Evolutionary conservation across 164 flowering plant species (phyloP), one percentile per base, ranked within the genome.

Genomic region (Liquidambar formosana): DNA sequence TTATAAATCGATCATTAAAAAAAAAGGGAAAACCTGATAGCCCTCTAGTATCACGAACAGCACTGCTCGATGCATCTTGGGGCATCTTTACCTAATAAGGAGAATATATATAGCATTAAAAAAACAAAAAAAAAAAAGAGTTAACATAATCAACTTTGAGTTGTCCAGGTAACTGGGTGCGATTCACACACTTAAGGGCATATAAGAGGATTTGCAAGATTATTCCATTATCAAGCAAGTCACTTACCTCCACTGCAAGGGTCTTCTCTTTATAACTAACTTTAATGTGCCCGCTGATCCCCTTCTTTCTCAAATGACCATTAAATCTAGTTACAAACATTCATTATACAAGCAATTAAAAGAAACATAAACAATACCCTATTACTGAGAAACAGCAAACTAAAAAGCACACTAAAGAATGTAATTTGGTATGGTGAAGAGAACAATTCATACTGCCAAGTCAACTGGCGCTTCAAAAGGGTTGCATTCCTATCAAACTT

Each of bases 41-140:
- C 57, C 97, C 97, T 72, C 93, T 83, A 22, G 97, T 95, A 67
- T 95, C 97, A 67, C 87, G 93, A 68, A 95, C 94, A 74, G 74
- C 67, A 53, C 75, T 79, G 61, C 77, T 83, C 68, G 97, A 89
- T 64, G 96, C 86, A 84, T 95, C 99, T 71, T 93, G 99, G 13
- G 97, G 97, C 99, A 91, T 95, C 76, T 81, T 88, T 23, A 95
- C 97, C 99, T 93, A 69, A 53, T 43, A 70, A 61, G 41, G 18
- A 65, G 56, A 68, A 52, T 51, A 10, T 8, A 72, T 1, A 60
- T 19, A 33, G 9, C 8, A 65, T n/a, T n/a, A 56, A 12, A 33
- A 60, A 16, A 57, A n/a, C n/a, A n/a, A n/a, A n/a, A n/a, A n/a
- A n/a, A n/a, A n/a, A n/a, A n/a, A n/a, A n/a, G n/a, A 33, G 2